Base-by-base conservation (phyloP, 2,329 filamentous ascomycete genomes). In the Davidsoniella virescens region DNA sequence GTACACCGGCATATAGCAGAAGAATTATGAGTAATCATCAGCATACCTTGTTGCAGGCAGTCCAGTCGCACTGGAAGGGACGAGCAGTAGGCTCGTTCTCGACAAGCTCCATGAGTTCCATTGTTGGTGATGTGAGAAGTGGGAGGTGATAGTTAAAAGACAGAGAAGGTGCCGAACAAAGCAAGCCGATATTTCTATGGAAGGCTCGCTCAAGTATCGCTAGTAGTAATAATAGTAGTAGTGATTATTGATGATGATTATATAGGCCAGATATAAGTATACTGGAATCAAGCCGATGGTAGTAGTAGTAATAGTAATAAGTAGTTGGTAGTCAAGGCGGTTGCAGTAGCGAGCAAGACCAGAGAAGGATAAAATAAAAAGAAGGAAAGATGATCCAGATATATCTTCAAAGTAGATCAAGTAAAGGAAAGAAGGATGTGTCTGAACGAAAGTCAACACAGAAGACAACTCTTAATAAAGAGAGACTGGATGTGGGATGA, bases 21-120 rank as follows among this genome's bases (percentile, higher is more conserved):
- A 25, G 41, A 41, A 17, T 12, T 36, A 4, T 47, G 36, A 29
- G 44, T 56, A 57, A 20, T 29, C 10, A 29, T 33, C 33, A 38
- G 61, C 69, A 52, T 63, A 80, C 76, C 70, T 80, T 80, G 58
- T 67, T 72, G 62, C 77, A 80, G 18, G 66, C 64, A 54, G 74
- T 65, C 77, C 77, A 81, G 57, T 78, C 73, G 61, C 77, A 81
- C 64, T 75, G 70, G 60, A 79, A 80, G 36, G 76, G 76, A 57
- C 77, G 73, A 63, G 73, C 69, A 52, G 72, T 71, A 46, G 74
- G 71, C 67, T 80, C 76, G 61, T 78, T 75, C 55, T 80, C 75
- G 55, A 80, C 76, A 56, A 80, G 66, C 63, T 80, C 76, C 65
- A 79, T 70, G 57, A 80, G 70, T 64, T 80, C 77, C 77, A 80